Base-by-base conservation (phyloP, 441 rosid genomes). In the Syzygium syzygioides region DNA sequence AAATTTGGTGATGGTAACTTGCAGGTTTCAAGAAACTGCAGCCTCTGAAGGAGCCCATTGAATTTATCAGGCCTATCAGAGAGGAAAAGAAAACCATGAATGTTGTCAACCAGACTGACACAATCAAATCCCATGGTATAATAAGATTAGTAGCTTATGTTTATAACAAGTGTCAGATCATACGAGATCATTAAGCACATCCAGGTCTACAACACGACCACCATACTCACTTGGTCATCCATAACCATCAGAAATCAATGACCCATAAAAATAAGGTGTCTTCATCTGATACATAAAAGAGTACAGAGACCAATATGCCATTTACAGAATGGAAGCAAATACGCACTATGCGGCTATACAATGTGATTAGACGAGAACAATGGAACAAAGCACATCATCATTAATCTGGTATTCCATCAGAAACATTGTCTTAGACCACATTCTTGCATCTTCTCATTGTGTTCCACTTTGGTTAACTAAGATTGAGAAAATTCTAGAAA, bases 31-130 rank as follows among this genome's bases (percentile, higher is more conserved):
- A 91, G 90, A 89, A 91, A 92, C 87, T 56, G 89, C 88, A 95
- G 90, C 92, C 93, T 94, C 92, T 89, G 94, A 84, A 94, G 89
- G 86, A 95, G 95, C 89, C 93, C 94, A 86, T 91, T 86, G 91
- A 94, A 94, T 66, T 90, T 92, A 88, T 92, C 94, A 15, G 96
- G 96, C 95, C 96, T 95, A 89, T 50, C 86, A 88, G 87, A 89
- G 80, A 88, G 84, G 86, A 56, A 52, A n/a, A 56, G 86, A 28
- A 88, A 52, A 79, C 86, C 56, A 55, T 11, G 56, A 88, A 55
- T 26, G 66, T 87, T 48, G 62, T 41, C 45, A 20, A 85, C 34
- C 26, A 79, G 54, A 76, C 52, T 23, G 52, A 23, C 45, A 18
- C n/a, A 76, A 76, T 45, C 9, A 41, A 76, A 76, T 76, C 52